Conservation (phyloP, 805 yeast species). For the Priceomyces melissophilus region DNA sequence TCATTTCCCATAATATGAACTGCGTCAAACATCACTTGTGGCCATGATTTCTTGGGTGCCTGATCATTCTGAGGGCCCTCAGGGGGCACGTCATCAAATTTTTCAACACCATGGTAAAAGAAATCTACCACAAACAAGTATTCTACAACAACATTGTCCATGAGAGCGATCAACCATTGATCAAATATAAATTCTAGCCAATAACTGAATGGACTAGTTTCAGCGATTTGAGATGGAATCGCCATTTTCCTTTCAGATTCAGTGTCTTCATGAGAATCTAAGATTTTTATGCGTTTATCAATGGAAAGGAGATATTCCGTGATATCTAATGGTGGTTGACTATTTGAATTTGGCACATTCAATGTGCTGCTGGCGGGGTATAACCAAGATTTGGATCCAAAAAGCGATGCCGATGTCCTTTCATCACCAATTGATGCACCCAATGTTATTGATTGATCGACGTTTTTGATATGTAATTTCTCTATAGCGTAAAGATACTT, state of each 20-base stretch:
- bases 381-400: conserved; percentile 27
- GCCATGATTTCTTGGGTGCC: conserved; percentile 25
- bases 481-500: conserved; percentile 73
- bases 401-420: conserved; percentile 9
- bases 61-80: conserved; percentile 8
- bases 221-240: conserved; percentile 82
- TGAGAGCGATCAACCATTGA: conserved; percentile 66
- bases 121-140: conserved; percentile 70
- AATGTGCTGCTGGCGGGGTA: conserved; percentile 6
- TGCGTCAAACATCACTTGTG: conserved; percentile 32
- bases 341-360: conserved; percentile 2
- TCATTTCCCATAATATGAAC: conserved; percentile 43
- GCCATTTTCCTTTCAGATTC: conserved; percentile 53
- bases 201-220: conserved; percentile 60
- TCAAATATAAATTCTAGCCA: conserved; percentile 73
- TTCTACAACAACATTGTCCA: conserved; percentile 77
- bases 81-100: conserved; percentile 21
- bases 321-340: conserved; percentile 18
- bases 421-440: conserved; percentile 40
- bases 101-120: conserved; percentile 49
- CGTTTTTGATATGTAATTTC: conserved; percentile 50
- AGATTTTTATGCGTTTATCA: conserved; percentile 57
- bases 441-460: conserved; percentile 55
- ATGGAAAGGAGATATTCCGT: conserved; percentile 53
- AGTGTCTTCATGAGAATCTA: conserved; percentile 22